Evolutionary conservation across 2,329 filamentous ascomycete genomes (phyloP).

Genomic region (Cercospora sojina): DNA sequence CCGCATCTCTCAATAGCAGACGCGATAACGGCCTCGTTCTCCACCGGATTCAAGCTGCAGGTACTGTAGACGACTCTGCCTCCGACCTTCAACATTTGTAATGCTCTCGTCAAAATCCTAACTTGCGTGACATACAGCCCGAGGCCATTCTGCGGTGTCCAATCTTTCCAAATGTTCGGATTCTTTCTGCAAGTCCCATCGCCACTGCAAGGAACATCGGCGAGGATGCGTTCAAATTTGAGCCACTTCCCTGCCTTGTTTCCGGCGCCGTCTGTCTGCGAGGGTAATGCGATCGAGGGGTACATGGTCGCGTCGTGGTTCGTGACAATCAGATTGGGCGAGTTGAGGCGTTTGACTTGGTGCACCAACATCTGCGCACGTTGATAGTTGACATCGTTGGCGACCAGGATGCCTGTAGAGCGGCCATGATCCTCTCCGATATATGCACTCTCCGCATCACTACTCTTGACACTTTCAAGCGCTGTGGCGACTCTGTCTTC

Average conservation of each 20-base stretch:
- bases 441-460: constrained; percentile 45
- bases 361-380: constrained; percentile 96
- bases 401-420: constrained; percentile 86
- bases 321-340: constrained; percentile 92
- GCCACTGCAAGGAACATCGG: constrained; percentile 94
- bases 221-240: constrained; percentile 94
- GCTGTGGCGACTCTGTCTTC: constrained; percentile 78
- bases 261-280: constrained; percentile 50
- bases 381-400: constrained; percentile 96
- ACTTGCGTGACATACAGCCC: constrained; percentile 85
- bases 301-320: constrained; percentile 98
- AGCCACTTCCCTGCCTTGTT: constrained; percentile 65
- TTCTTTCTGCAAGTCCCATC: constrained; percentile 96
- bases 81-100: constrained; percentile 94
- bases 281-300: constrained; percentile 82
- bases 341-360: constrained; percentile 94
- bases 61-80: constrained; percentile 96
- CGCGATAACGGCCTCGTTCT: constrained; percentile 90
- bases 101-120: constrained; percentile 82
- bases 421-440: constrained; percentile 68
- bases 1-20: constrained; percentile 89
- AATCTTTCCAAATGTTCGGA: constrained; percentile 89
- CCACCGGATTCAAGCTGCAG: constrained; percentile 97
- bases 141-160: constrained; percentile 82
- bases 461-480: constrained; percentile 58